Base-by-base conservation (phyloP, 139 green algal species). In the Chlorella sorokiniana region DNA sequence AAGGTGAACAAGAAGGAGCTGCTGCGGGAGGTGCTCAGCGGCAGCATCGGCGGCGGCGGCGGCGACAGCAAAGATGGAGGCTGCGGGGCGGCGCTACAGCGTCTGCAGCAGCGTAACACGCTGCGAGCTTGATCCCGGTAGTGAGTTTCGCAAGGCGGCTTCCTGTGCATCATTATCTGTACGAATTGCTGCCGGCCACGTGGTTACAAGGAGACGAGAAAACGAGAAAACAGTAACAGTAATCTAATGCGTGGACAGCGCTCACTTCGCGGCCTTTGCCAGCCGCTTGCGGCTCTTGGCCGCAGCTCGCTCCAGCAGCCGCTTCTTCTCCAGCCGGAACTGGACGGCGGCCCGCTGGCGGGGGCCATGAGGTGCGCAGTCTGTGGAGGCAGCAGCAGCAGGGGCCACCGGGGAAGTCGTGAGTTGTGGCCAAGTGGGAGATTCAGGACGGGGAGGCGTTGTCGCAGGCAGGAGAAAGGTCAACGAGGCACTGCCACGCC, bases 1-100 rank as follows among this genome's bases (percentile, higher is more conserved):
- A 99, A 99, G 83, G 87, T 99, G 18, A 99, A 98, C 91, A 98
- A 98, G 82, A 93, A 94, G 84, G 69, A 89, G 72, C 81, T 97
- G 69, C 71, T 86, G 35, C 37, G 84, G 81, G 59, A 86, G 79
- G 45, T 90, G 74, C 71, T 81, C 29, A n/a, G n/a, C n/a, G n/a
- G n/a, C n/a, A n/a, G n/a, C n/a, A n/a, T n/a, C n/a, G n/a, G n/a
- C n/a, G n/a, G n/a, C n/a, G n/a, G n/a, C n/a, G n/a, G n/a, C n/a
- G n/a, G 14, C 48, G 14, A 25, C 48, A 25, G 11, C 48, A 59
- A 16, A 59, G 48, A 16, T 59, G 16, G 11, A 59, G 48, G 11
- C 48, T 11, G 11, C 14, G 48, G 16, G 48, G 48, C 16, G 48
- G 48, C 48, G 48, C 14, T 25, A 56, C 14, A 25, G 48, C 48